Evolutionary conservation across 257 asterid species (phyloP), one percentile per base, ranked within the genome.

Genomic region (Plantago major): DNA sequence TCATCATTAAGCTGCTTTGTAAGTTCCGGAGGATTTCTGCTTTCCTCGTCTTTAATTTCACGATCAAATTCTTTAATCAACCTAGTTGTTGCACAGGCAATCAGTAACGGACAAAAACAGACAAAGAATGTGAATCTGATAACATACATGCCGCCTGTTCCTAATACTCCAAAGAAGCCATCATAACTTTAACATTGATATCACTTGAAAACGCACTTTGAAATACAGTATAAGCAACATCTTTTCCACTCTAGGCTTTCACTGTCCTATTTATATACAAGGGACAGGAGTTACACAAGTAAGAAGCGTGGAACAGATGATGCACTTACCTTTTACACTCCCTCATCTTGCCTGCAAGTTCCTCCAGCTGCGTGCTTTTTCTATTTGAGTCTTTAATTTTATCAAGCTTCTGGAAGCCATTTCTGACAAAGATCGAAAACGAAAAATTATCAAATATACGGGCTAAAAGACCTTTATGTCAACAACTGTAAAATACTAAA

Each of bases 391-490:
- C 97, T 76, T 90, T 90, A 64, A 90, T 77, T 77, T 90, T 87
- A 70, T 87, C 97, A 74, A 90, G 82, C 90, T 90, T 90, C 69
- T 87, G 96, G 71, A 90, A 90, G 64, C 97, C 97, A 84, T 90
- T 87, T 72, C 97, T 90, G 81, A 73, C 10, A 66, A 53, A 60
- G 42, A 19, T 26, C 13, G 16, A 53, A 53, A 53, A 11, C 28
- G 33, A 52, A 37, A 22, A 18, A 3, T 19, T 11, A 52, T 10
- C 4, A 1, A 53, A 3, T 4, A 52, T 12, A 1, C 17, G 33
- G 0, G 26, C 38, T 28, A 28, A 7, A 26, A 28, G 42, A 18
- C 10, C 42, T 12, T 15, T 15, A 19, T 19, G 18, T 10, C 10
- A 18, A 11, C 1, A 18, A 50, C 56, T 3, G 37, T 6, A 1